Conservation (phyloP, 116 monocot genomes). For the Thalassia testudinum region DNA sequence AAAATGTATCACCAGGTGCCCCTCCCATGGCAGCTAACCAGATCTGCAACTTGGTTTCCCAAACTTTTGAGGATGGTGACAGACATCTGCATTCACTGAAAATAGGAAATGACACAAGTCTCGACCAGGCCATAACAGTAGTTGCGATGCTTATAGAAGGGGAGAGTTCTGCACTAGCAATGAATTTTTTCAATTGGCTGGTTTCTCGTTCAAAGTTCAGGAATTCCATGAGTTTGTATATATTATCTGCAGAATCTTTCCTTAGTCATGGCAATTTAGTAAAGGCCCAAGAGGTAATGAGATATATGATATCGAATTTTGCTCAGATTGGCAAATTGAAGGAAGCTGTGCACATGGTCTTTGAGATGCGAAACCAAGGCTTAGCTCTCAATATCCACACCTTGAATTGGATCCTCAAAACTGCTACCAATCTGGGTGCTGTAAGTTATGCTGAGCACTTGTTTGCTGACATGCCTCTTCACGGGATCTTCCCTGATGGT, state of each 20-base stretch:
- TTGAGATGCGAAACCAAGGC: constrained; percentile 86
- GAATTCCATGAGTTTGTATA: constrained; percentile 52
- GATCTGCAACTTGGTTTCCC: constrained; percentile 20
- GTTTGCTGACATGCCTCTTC: constrained; percentile 59
- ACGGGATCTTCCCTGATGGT: constrained; percentile 29
- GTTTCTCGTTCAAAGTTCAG: constrained; percentile 20
- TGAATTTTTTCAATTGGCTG: constrained; percentile 72
- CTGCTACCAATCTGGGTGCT: constrained; percentile 26
- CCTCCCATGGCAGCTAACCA: constrained; percentile 4
- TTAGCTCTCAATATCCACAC: constrained; percentile 45
- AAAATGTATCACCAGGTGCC: no score
- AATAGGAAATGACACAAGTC: constrained; percentile 14
- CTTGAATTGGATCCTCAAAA: constrained; percentile 47
- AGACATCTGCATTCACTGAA: constrained; percentile 20
- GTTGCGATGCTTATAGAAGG: constrained; percentile 32
- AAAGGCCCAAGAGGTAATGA: constrained; percentile 72
- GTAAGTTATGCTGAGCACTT: constrained; percentile 27
- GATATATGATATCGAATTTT: constrained; percentile 55
- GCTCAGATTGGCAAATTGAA: constrained; percentile 47
- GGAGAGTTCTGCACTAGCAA: constrained; percentile 59
- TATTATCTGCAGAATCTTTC: constrained; percentile 41
- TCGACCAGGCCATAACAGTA: constrained; percentile 39
- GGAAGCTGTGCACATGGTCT: constrained; percentile 74
- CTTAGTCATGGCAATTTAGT: constrained; percentile 35
- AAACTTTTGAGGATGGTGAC: constrained; percentile 42